Evolutionary conservation across 352 stramenopile species (phyloP).

Genomic region (Globisporangium recalcitrans): DNA sequence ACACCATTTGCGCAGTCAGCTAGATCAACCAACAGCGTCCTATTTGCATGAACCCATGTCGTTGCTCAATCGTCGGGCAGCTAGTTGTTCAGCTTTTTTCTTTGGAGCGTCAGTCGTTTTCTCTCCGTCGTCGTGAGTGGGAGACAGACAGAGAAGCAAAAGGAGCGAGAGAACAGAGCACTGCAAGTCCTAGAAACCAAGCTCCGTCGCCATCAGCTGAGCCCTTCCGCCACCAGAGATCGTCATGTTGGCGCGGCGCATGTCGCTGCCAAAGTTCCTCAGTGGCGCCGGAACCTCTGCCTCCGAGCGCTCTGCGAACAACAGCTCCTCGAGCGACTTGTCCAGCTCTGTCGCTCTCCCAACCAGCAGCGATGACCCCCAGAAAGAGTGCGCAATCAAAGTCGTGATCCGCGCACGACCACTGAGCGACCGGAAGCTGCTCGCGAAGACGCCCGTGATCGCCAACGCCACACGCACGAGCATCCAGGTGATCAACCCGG

Average conservation of each 20-base stretch:
- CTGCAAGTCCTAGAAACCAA: no score
- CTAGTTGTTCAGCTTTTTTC: neutral
- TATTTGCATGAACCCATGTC: neutral
- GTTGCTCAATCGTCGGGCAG: neutral
- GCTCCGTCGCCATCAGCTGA: no score
- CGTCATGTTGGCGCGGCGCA: slow-evolving; percentile 13
- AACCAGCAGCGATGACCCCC: slow-evolving; percentile 15
- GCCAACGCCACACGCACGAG: slow-evolving; percentile 41
- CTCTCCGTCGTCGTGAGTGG: no score
- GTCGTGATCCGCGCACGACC: slow-evolving; percentile 72
- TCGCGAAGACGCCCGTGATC: slow-evolving; percentile 42
- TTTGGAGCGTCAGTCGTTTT: neutral
- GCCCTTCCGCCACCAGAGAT: neutral
- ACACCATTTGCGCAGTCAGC: no score
- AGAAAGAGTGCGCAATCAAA: slow-evolving; percentile 51
- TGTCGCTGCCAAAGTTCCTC: slow-evolving; percentile 23
- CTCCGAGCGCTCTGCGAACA: neutral
- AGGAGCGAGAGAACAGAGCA: no score
- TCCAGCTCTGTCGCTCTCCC: neutral
- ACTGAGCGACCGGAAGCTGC: slow-evolving; percentile 50
- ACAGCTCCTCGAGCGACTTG: neutral
- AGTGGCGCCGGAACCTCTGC: neutral
- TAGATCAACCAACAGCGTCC: no score
- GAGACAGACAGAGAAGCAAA: no score
- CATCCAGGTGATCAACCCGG: slow-evolving; percentile 62